Conservation (phyloP, 495 filamentous ascomycete genomes). For the Chaetomium tenue region DNA sequence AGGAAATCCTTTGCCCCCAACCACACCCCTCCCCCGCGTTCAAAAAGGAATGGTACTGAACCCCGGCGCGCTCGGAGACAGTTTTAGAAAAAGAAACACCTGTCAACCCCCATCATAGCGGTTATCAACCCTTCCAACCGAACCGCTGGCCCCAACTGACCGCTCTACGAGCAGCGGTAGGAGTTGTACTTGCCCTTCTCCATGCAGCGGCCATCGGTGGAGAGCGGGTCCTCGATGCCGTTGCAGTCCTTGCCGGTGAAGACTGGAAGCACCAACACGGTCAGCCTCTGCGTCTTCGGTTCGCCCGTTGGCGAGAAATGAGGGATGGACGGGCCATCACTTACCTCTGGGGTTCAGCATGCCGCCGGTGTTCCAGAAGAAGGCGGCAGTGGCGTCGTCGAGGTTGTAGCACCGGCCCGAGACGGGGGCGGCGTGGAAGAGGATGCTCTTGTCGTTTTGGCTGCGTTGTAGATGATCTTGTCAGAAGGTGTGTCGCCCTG, state of each 20-base stretch:
- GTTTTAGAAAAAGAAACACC: neutral
- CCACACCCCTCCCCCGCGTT: neutral
- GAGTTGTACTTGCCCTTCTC: slow-evolving; percentile 9
- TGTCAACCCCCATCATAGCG: neutral
- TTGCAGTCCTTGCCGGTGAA: slow-evolving; percentile 4
- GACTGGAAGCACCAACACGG: neutral
- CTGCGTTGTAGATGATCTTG: neutral
- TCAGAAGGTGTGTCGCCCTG: neutral
- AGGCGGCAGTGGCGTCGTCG: neutral
- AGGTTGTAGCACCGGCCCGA: slow-evolving; percentile 7
- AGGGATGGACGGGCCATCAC: neutral
- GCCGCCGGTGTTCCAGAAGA: slow-evolving; percentile 3
- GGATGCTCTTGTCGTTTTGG: slow-evolving; percentile 2
- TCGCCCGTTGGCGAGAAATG: no score
- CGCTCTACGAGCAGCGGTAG: neutral
- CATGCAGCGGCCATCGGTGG: neutral
- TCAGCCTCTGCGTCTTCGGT: neutral
- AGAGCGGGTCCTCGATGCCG: neutral
- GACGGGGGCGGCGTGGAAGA: slow-evolving; percentile 6
- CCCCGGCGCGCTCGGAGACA: neutral
- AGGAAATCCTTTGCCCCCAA: neutral
- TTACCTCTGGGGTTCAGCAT: neutral
- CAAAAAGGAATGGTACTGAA: neutral
- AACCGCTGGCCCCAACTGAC: neutral
- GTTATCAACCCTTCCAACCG: neutral